Evolutionary conservation across 1,284 basidiomycete genomes (phyloP).

Genomic region (Xerocomus minutiporus): DNA sequence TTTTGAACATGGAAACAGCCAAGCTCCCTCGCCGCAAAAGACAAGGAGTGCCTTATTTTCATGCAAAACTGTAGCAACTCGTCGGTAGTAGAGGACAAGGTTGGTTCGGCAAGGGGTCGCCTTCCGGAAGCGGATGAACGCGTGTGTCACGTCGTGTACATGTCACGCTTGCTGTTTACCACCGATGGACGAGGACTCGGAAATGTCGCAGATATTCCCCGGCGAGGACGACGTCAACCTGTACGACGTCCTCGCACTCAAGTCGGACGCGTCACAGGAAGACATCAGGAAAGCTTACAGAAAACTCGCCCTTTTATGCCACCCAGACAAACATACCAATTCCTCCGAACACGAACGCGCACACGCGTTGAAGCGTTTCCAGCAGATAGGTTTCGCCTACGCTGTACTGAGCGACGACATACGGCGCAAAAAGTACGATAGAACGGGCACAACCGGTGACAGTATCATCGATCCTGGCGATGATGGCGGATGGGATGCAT

Average conservation of each 20-base stretch:
- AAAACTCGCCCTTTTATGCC: conserved; percentile 73
- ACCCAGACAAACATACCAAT: conserved; percentile 83
- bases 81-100: too few species aligned
- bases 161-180: neutral
- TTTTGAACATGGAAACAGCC: neutral
- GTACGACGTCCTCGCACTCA: conserved; percentile 66
- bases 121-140: too few species aligned
- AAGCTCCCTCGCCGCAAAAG: too few species aligned
- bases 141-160: neutral
- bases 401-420: conserved; percentile 78
- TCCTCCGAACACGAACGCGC: conserved; percentile 59
- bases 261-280: conserved; percentile 50
- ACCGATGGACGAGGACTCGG: conserved; percentile 66
- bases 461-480: conserved; percentile 66
- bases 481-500: conserved; percentile 82
- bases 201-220: conserved; percentile 71
- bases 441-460: conserved; percentile 81
- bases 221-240: conserved; percentile 66
- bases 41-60: neutral
- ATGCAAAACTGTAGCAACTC: too few species aligned
- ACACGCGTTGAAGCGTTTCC: conserved; percentile 71
- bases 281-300: conserved; percentile 84
- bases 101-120: too few species aligned
- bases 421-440: conserved; percentile 72
- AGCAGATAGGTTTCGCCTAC: conserved; percentile 89